Evolutionary conservation across 257 asterid genomes (phyloP), one percentile per base, ranked within the genome.

Genomic region (Solanum verrucosum): DNA sequence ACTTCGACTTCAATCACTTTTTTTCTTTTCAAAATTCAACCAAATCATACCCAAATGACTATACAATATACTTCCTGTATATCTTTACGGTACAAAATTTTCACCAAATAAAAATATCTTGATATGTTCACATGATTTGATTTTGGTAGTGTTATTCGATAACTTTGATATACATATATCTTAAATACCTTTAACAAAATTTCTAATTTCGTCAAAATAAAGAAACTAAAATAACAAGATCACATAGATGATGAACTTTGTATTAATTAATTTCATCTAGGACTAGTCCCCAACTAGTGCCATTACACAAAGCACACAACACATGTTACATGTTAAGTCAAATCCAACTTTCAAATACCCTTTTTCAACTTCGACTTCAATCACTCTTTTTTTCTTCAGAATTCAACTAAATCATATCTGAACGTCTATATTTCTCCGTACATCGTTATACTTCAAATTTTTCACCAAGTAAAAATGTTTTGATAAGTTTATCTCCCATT

Each of bases 401-500:
- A 74, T 10, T 20, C 16, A 73, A 74, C 0, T 2, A 35, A 35
- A 21, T 74, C 82, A 10, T 21, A 35, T 35, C 1, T 3, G 5
- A 73, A 35, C 49, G 9, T 0, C 20, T 35, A 35, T 74, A 74
- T 20, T 21, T 21, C 18, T 2, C 5, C 2, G 3, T 31, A 10
- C 3, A 35, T 20, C 1, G 15, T 40, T 37, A 86, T 10, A 71
- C 49, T 67, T 56, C 87, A 49, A 38, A 83, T 34, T 81, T 89
- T 70, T 90, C 65, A 88, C 92, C 93, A 87, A 87, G 88, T 84
- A 94, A 3, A 81, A 96, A 94, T 18, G 93, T 86, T 88, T 91
- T 92, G 87, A 95, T 86, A 84, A 96, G 89, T 14, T 84, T 27
- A 35, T 94, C 95, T 74, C 91, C 93, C 91, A 84, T 92, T 49